A percentile compares a stretch with the other conserved stretches of the same genome.
These are phyloP conservation scores for Pythium grandisporangium DNA, from an alignment of 352 stramenopile genomes.

Conservation along the genomic window DNA sequence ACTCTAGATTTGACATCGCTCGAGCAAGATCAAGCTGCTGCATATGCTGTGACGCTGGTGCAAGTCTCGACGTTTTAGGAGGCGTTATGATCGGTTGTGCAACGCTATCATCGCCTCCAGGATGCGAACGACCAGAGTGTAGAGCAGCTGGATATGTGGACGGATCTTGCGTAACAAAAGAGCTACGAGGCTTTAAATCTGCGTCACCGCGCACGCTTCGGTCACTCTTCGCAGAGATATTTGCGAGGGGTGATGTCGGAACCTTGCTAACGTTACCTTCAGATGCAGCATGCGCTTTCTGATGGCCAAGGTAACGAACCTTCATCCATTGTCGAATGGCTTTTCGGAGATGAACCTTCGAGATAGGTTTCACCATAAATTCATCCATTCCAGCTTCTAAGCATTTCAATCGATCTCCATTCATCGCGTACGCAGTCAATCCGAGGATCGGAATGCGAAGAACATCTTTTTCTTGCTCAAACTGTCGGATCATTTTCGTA, in stretches of 20 bases:
- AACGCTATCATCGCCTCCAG: constrained; percentile 4
- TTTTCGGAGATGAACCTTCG: constrained; percentile 44
- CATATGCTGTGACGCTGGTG: constrained; percentile 62
- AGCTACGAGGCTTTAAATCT: too few relatives aligned
- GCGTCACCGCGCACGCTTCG: too few relatives aligned
- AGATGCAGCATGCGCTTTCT: constrained; percentile 1
- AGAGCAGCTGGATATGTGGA: constrained; percentile 2
- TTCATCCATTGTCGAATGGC: constrained; percentile 78
- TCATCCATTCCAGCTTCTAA: constrained; percentile 81
- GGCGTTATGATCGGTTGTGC: constrained; percentile 4
- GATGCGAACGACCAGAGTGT: constrained; percentile 3
- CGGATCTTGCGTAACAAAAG: too few relatives aligned
- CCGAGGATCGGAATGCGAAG: constrained; percentile 71
- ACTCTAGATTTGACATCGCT: constrained; percentile 68
- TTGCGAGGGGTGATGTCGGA: too few relatives aligned
- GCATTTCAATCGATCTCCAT: constrained; percentile 74
- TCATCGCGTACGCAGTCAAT: constrained; percentile 83
- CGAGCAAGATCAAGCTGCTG: constrained; percentile 67
- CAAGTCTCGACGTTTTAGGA: constrained; percentile 17
- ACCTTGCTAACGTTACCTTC: not conserved
- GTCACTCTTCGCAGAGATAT: too few relatives aligned
- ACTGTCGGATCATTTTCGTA: constrained; percentile 58
- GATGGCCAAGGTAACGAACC: constrained; percentile 20
- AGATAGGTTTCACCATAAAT: constrained; percentile 83
- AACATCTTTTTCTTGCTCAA: constrained; percentile 58